Evolutionary conservation across 176 grass and related monocot genomes (phyloP).

Genomic region (Juncus inflexus): DNA sequence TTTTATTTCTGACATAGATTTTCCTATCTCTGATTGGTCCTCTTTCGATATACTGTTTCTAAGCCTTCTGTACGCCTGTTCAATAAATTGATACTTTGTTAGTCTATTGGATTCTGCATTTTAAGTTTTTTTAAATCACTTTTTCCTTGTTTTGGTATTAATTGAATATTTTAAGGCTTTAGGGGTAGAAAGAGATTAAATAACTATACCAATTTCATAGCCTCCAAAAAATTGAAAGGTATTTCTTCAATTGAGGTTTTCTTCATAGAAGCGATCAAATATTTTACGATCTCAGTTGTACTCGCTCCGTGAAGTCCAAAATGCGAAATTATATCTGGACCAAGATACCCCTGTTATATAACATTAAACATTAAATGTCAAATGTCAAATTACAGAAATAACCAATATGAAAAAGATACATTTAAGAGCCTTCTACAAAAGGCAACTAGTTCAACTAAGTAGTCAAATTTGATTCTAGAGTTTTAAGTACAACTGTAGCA

Average conservation of each 20-base stretch:
- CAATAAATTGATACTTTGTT: constrained; percentile 14
- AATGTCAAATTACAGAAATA: background rate
- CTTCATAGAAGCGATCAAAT: constrained; percentile 70
- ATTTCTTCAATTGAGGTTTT: constrained; percentile 60
- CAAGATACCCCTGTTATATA: constrained; percentile 77
- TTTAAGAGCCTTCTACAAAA: too few relatives aligned
- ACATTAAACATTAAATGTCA: constrained; percentile 1
- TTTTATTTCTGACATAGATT: constrained; percentile 73
- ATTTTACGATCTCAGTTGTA: constrained; percentile 80
- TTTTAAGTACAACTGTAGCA: too few relatives aligned
- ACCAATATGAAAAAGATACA: too few relatives aligned
- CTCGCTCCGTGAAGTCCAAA: constrained; percentile 69
- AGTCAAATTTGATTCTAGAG: too few relatives aligned
- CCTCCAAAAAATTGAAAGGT: constrained; percentile 68
- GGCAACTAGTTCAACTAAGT: too few relatives aligned
- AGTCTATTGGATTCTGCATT: background rate
- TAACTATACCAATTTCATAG: constrained; percentile 67
- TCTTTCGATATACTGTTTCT: constrained; percentile 34
- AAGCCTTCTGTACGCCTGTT: constrained; percentile 62
- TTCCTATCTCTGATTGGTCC: constrained; percentile 44
- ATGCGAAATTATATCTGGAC: constrained; percentile 90
- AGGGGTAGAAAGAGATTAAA: too few relatives aligned
- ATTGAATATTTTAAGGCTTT: too few relatives aligned
- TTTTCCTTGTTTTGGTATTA: too few relatives aligned
- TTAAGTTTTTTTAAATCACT: background rate